phyloP scores from a whole-genome alignment of 1,284 basidiomycete genomes.

The Polyporus tsugae region DNA sequence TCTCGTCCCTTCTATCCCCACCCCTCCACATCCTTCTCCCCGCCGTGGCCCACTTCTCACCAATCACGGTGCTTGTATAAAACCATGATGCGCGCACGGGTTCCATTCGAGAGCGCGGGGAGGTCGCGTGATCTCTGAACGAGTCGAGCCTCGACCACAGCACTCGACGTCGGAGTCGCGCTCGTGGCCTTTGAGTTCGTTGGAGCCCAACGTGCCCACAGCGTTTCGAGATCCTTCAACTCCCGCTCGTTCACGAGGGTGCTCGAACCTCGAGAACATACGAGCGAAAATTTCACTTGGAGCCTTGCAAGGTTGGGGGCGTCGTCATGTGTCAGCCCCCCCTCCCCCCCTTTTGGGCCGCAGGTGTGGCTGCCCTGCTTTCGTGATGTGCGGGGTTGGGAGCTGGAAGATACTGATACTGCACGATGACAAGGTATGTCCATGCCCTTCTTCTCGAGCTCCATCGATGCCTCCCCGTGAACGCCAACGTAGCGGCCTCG shows the following conservation, averaged over 20 bases:
- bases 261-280: background rate
- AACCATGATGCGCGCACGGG: background rate
- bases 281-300: background rate
- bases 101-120: background rate
- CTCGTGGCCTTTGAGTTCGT: background rate
- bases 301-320: background rate
- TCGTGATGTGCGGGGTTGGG: background rate
- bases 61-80: background rate
- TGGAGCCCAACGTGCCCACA: slow-evolving; percentile 5
- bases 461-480: background rate
- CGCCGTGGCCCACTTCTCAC: background rate
- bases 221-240: background rate
- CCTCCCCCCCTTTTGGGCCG: background rate
- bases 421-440: background rate
- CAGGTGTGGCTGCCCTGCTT: background rate
- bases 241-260: background rate
- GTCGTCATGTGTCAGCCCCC: background rate
- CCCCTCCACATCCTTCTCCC: background rate
- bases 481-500: background rate
- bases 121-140: background rate
- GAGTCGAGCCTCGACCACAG: background rate
- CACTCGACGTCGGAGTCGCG: background rate
- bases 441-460: background rate
- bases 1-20: slow-evolving; percentile 4
- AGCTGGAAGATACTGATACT: background rate